Percentiles rank a stretch among this genome's conserved stretches.
phyloP scores from a whole-genome alignment of 176 grass and related monocot genomes.

The Hsuehochloa calcarea region DNA sequence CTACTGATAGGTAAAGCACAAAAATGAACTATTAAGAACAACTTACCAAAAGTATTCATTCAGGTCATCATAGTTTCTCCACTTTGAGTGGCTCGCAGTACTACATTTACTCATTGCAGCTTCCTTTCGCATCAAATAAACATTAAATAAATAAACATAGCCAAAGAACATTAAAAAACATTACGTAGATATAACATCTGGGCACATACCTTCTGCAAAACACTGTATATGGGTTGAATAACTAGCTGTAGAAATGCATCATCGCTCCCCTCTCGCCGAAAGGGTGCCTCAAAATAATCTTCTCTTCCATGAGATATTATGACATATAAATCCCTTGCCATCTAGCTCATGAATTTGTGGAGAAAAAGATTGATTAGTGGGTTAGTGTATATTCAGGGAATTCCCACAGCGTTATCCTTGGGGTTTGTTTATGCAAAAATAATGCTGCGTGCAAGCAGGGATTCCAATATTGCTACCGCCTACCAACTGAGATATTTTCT shows the following conservation, averaged over 20 bases:
- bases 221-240: slow-evolving; percentile 71
- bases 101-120: slow-evolving; percentile 51
- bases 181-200: background rate
- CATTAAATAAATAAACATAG: slow-evolving; percentile 16
- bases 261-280: slow-evolving; percentile 42
- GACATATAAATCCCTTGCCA: slow-evolving; percentile 62
- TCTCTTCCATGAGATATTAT: slow-evolving; percentile 43
- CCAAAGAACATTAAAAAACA: background rate
- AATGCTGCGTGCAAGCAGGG: background rate
- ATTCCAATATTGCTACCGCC: too few species aligned
- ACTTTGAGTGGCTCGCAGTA: slow-evolving; percentile 83
- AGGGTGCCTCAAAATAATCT: slow-evolving; percentile 26
- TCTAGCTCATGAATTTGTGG: slow-evolving; percentile 48
- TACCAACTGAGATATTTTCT: too few species aligned
- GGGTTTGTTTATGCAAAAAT: slow-evolving; percentile 14
- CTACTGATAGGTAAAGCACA: background rate
- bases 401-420: background rate
- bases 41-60: slow-evolving; percentile 96
- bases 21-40: slow-evolving; percentile 24
- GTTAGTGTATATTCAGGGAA: background rate
- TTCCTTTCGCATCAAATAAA: slow-evolving; percentile 68
- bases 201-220: slow-evolving; percentile 72
- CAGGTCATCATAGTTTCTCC: slow-evolving; percentile 99
- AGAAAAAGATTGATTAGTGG: slow-evolving; percentile 5
- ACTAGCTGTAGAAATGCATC: slow-evolving; percentile 64